phyloP scores from a whole-genome alignment of 768 basidiomycete species.

The Tylopilus sp. region DNA sequence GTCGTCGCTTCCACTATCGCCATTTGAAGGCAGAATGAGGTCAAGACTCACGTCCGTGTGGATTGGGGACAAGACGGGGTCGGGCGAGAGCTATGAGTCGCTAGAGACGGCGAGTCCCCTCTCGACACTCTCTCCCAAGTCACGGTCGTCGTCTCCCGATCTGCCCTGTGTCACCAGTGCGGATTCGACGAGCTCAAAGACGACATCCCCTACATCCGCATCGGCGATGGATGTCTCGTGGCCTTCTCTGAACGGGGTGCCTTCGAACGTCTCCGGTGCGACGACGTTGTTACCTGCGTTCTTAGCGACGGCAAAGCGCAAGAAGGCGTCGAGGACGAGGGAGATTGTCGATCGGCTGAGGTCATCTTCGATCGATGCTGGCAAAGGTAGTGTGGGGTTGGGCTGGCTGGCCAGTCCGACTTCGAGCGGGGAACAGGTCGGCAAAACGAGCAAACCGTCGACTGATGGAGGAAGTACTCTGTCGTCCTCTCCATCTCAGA shows the following conservation, averaged over 20 bases:
- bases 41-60: background rate
- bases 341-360: conserved; percentile 29
- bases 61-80: background rate
- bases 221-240: conserved; percentile 4
- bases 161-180: conserved; percentile 1
- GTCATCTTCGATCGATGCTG: conserved; percentile 23
- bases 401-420: conserved; percentile 15
- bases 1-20: conserved; percentile 16
- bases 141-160: conserved; percentile 17
- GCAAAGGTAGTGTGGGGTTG: conserved; percentile 8
- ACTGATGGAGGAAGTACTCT: background rate
- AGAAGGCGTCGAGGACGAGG: conserved; percentile 27
- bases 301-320: conserved; percentile 22
- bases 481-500: conserved; percentile 2
- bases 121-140: conserved; percentile 6
- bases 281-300: conserved; percentile 24
- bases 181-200: conserved; percentile 5
- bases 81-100: background rate
- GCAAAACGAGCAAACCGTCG: background rate
- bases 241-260: conserved; percentile 1
- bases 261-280: conserved; percentile 4
- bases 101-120: background rate
- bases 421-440: conserved; percentile 6
- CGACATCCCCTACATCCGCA: conserved; percentile 4
- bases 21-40: conserved; percentile 5